A percentile compares a stretch with the other conserved stretches of the same genome.
These are phyloP conservation scores for Diplodia seriata DNA, from an alignment of 2,329 filamentous ascomycete species.

Conservation along the genomic window DNA sequence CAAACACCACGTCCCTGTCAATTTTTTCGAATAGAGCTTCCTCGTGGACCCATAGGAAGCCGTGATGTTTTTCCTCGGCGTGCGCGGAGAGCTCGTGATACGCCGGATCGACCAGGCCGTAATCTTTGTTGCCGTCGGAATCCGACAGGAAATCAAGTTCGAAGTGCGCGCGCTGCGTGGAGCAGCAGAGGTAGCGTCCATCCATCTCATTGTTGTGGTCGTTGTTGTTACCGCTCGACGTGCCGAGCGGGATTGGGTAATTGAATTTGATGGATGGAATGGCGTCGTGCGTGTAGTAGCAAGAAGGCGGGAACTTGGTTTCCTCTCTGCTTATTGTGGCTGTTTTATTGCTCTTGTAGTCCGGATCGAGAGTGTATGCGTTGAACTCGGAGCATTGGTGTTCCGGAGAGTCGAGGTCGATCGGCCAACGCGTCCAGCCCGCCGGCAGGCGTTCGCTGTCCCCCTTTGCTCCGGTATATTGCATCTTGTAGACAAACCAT, in stretches of 20 bases:
- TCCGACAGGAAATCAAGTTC: not conserved
- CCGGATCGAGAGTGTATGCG: not conserved
- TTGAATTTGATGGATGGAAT: not conserved
- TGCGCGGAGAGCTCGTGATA: too few species aligned
- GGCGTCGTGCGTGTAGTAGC: not conserved
- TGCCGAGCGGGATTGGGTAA: not conserved
- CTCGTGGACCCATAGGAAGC: not conserved
- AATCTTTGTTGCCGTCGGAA: not conserved
- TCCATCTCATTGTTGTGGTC: too few species aligned
- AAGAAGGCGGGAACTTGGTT: not conserved
- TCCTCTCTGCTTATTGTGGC: not conserved
- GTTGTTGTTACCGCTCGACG: too few species aligned
- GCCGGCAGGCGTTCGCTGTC: too few species aligned
- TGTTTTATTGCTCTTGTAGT: not conserved
- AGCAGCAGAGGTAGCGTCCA: not conserved
- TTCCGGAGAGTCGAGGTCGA: not conserved
- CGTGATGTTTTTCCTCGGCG: not conserved
- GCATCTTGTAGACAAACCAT: not conserved
- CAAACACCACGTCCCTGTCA: not conserved
- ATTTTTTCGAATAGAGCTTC: not conserved
- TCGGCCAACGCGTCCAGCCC: not conserved
- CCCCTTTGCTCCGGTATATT: not conserved
- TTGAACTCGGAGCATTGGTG: not conserved
- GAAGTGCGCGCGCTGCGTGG: not conserved
- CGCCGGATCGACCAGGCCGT: not conserved